Evolutionary conservation across 164 flowering plant species (phyloP).

Genomic region (Cinnamomum chago): DNA sequence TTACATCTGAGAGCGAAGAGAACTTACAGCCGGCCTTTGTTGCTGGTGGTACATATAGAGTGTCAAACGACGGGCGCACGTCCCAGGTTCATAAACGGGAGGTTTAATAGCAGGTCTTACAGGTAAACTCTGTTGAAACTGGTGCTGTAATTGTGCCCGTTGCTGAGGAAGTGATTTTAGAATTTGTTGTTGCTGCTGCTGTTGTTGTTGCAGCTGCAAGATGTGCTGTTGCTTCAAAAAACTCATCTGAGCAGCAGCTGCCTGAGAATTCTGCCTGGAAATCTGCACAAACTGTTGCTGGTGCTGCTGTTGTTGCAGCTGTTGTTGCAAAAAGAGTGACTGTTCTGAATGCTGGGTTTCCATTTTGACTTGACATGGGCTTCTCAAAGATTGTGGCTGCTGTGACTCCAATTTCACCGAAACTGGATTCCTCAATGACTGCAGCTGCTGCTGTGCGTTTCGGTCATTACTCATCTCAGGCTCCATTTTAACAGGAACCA

Average conservation of each 20-base stretch:
- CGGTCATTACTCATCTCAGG: constrained; percentile 63
- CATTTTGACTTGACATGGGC: constrained; percentile 58
- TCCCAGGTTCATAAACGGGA: constrained; percentile 71
- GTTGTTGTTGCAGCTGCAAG: constrained; percentile 48
- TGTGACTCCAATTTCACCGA: constrained; percentile 71
- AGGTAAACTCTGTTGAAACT: constrained; percentile 60
- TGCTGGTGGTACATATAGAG: constrained; percentile 90
- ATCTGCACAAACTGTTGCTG: constrained; percentile 58
- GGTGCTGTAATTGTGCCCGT: constrained; percentile 53
- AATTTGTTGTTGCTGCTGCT: constrained; percentile 58
- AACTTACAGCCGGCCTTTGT: constrained; percentile 77
- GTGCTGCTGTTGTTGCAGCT: constrained; percentile 73
- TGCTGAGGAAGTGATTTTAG: constrained; percentile 72
- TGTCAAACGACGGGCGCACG: constrained; percentile 82
- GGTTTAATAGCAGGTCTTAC: constrained; percentile 61
- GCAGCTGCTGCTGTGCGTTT: constrained; percentile 54
- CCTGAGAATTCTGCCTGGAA: constrained; percentile 75
- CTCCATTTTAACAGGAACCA: constrained; percentile 77
- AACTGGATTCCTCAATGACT: constrained; percentile 48
- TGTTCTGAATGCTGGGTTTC: constrained; percentile 80
- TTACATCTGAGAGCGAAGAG: neutral
- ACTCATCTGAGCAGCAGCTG: constrained; percentile 65
- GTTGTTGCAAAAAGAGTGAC: constrained; percentile 67
- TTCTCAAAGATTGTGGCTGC: constrained; percentile 57
- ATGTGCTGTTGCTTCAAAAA: constrained; percentile 50